Percentiles rank a stretch among this genome's conserved stretches.
Conservation (phyloP, 306 rosid species). For the Cicer arietinum region DNA sequence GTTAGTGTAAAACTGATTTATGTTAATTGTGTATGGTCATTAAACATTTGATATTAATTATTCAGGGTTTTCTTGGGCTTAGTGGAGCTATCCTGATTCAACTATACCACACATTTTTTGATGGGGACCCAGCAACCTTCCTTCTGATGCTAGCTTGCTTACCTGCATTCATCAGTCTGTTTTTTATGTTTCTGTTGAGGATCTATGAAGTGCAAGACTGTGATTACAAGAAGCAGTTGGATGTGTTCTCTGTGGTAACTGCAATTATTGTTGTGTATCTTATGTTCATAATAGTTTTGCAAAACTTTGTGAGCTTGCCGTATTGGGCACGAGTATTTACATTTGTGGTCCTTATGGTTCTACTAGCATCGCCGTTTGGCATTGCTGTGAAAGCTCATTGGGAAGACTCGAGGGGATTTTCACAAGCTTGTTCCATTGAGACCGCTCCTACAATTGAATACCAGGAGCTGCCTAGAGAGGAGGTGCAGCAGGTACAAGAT, state of each 20-base stretch:
- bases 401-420: conserved; percentile 46
- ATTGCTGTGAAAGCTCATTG: conserved; percentile 64
- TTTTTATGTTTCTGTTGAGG: conserved; percentile 70
- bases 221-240: conserved; percentile 68
- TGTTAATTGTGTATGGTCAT: too few relatives aligned
- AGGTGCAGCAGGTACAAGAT: conserved; percentile 40
- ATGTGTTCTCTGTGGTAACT: conserved; percentile 63
- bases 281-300: conserved; percentile 63
- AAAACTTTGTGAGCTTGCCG: conserved; percentile 55
- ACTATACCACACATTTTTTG: conserved; percentile 60
- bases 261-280: conserved; percentile 67
- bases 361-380: conserved; percentile 68
- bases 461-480: conserved; percentile 56
- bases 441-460: conserved; percentile 47
- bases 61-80: conserved; percentile 86
- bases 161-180: conserved; percentile 61
- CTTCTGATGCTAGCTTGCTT: conserved; percentile 75
- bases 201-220: conserved; percentile 54
- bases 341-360: conserved; percentile 57
- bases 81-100: conserved; percentile 90
- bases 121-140: conserved; percentile 68
- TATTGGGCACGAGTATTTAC: conserved; percentile 53
- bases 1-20: too few relatives aligned
- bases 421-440: conserved; percentile 28
- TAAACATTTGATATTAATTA: neutral